Evolutionary conservation across 2,329 filamentous ascomycete genomes (phyloP).

Genomic region (Pyricularia grisea): DNA sequence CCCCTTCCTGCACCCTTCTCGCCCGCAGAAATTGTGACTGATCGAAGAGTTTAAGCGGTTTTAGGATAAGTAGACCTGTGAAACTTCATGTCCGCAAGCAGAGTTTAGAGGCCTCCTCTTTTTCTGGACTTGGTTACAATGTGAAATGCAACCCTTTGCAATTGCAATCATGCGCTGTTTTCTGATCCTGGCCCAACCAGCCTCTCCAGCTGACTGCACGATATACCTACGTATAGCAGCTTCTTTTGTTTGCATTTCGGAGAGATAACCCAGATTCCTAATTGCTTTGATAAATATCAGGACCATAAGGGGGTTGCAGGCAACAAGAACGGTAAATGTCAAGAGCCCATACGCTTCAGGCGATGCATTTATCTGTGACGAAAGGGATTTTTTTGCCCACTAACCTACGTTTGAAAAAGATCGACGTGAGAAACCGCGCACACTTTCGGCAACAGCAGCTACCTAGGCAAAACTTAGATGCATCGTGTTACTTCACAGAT

Average conservation of each 20-base stretch:
- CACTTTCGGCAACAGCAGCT: background rate
- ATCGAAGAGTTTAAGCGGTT: background rate
- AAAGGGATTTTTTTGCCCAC: background rate
- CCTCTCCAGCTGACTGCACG: background rate
- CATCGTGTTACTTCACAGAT: background rate
- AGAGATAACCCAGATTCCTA: background rate
- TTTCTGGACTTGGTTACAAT: background rate
- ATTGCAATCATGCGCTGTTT: background rate
- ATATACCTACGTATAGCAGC: background rate
- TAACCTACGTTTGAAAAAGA: background rate
- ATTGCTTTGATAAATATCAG: background rate
- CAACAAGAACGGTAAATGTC: background rate
- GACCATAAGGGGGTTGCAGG: background rate
- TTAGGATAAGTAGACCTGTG: background rate
- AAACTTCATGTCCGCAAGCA: background rate
- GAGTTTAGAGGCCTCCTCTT: background rate
- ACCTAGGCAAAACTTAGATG: background rate
- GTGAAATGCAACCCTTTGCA: background rate
- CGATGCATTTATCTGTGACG: background rate
- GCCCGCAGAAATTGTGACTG: background rate
- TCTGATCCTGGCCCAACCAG: background rate
- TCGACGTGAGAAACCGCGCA: background rate
- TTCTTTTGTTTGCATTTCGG: background rate
- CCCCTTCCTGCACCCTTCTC: background rate
- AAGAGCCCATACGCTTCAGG: background rate